Percentiles rank a stretch among this genome's conserved stretches.
phyloP scores from a whole-genome alignment of 441 rosid species.

The Gossypium gossypioides region DNA sequence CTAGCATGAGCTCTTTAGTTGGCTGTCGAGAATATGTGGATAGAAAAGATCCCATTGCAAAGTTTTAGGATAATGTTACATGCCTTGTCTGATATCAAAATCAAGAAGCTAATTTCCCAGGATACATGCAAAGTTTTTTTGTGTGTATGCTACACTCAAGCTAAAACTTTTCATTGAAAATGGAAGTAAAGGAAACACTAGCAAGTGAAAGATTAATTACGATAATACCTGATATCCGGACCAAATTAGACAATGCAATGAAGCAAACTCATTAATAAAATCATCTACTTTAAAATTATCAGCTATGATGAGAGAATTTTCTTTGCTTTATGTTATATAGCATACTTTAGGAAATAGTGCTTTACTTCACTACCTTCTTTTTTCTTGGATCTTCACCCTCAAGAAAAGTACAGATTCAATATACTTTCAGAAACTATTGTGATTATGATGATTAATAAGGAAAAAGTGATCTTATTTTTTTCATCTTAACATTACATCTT shows the following conservation, averaged over 20 bases:
- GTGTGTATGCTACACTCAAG: neutral
- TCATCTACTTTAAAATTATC: neutral
- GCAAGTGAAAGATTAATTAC: neutral
- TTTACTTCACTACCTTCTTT: neutral
- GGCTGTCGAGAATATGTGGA: neutral
- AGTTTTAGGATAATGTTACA: neutral
- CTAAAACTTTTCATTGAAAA: conserved; percentile 7
- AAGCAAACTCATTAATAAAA: neutral
- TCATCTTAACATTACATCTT: neutral
- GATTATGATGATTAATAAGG: neutral
- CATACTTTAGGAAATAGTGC: neutral
- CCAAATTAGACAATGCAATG: conserved; percentile 2
- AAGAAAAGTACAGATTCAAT: neutral
- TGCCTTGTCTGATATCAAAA: neutral
- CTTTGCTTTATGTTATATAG: neutral
- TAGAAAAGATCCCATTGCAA: neutral
- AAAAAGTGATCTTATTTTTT: neutral
- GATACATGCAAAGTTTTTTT: neutral
- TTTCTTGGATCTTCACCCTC: neutral
- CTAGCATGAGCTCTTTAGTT: neutral
- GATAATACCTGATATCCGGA: neutral
- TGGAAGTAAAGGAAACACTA: neutral
- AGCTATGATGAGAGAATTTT: neutral
- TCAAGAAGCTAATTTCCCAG: neutral
- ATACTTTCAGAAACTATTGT: neutral